Base-by-base conservation (phyloP, 2,329 filamentous ascomycete species). In the Talaromyces sp. region DNA sequence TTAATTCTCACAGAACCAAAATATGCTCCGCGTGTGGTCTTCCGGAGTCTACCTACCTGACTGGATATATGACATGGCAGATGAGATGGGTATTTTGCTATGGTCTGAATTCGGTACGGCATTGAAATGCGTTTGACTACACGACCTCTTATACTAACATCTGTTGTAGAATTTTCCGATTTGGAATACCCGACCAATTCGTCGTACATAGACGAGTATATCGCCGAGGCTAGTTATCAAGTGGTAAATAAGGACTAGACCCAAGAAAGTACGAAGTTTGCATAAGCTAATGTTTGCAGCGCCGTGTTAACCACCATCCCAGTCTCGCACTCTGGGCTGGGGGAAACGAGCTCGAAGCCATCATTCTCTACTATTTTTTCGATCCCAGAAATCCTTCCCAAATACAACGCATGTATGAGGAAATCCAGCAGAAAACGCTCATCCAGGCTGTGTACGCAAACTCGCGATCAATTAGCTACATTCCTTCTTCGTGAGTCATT, bases 1-100 rank as follows among this genome's bases (percentile, higher is more conserved):
- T 25, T 47, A 25, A 47, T 4, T 11, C 9, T 4, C 8, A 47
- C 8, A 47, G 44, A 85, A 87, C 63, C 85, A 88, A 68, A 87
- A 87, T 66, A 86, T 88, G 84, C 77, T 88, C 3, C 79, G 85
- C 6, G 81, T 87, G 2, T 88, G 85, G 85, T 79, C 84, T 13
- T 84, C 81, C 19, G 84, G 85, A 2, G 81, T 82, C 1, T 88
- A 88, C 64, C 77, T 80, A 1, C 84, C 84, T 0, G 84, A 87
- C 64, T 87, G 84, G 64, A 83, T 87, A 63, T 88, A 85, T 66
- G 84, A 87, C 61, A 73, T 87, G 10, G 85, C 85, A 1, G 85
- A 88, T 68, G 83, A 86, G 67, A 78, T 79, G 66, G 85, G 85
- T 1, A 78, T 88, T 5, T 72, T 88, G 6, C 75, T 88, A 0